These are phyloP conservation scores for Aspergillus cejpii DNA, from an alignment of 2,329 filamentous ascomycete species.

Conservation along the genomic window DNA sequence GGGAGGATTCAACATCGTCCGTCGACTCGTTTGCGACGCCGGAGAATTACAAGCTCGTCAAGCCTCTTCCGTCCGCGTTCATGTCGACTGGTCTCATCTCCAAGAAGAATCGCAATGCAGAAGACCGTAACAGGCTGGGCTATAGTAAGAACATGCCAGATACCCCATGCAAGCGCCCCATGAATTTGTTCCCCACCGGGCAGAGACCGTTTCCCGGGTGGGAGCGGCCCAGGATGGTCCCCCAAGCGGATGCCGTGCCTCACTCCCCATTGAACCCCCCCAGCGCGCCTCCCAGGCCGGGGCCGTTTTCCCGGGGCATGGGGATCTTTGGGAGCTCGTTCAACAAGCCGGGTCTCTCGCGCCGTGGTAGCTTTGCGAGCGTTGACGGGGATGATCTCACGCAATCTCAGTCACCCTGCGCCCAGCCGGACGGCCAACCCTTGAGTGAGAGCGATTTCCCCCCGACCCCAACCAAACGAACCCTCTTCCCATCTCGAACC, in stretches of 20 bases:
- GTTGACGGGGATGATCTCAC: constrained; percentile 69
- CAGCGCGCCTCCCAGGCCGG: constrained; percentile 55
- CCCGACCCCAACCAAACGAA: constrained; percentile 82
- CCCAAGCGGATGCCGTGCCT: constrained; percentile 70
- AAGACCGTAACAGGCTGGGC: constrained; percentile 53
- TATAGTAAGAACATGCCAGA: constrained; percentile 71
- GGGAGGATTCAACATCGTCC: constrained; percentile 46
- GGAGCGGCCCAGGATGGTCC: constrained; percentile 56
- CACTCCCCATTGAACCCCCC: constrained; percentile 71
- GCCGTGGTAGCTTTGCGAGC: constrained; percentile 68
- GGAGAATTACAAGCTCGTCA: constrained; percentile 66
- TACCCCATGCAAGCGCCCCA: constrained; percentile 88
- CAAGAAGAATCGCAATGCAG: constrained; percentile 80
- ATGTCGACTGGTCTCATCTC: constrained; percentile 92
- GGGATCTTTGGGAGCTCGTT: constrained; percentile 57
- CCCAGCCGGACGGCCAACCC: constrained; percentile 50
- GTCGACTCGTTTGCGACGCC: constrained; percentile 63
- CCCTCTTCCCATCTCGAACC: constrained; percentile 34
- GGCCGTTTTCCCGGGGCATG: constrained; percentile 59
- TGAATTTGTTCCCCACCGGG: constrained; percentile 61
- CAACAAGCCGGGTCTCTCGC: constrained; percentile 44
- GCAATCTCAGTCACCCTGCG: constrained; percentile 52
- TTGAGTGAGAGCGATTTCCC: constrained; percentile 66
- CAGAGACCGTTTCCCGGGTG: constrained; percentile 50
- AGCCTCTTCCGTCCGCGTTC: constrained; percentile 74